Evolutionary conservation across 148 eudicot genomes (phyloP).

Genomic region (Amaranthus cruentus): DNA sequence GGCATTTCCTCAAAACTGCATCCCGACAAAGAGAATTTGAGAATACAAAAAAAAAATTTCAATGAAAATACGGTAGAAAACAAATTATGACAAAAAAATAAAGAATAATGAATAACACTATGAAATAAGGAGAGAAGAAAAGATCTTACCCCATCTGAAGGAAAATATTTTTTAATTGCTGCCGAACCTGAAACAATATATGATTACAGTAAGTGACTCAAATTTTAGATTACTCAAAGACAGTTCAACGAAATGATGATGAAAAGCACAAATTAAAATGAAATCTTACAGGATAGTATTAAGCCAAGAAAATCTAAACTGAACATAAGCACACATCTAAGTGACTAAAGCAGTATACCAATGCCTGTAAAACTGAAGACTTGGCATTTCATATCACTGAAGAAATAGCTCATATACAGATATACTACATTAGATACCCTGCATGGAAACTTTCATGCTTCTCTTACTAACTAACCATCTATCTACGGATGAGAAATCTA

Average conservation of each 20-base stretch:
- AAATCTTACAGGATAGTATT: no score
- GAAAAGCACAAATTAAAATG: background rate
- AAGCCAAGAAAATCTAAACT: background rate
- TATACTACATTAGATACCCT: background rate
- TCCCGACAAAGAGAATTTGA: constrained; percentile 15
- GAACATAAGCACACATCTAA: no score
- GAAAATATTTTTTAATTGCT: constrained; percentile 82
- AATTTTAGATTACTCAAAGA: background rate
- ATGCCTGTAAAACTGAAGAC: no score
- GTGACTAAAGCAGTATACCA: no score
- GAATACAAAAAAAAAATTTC: background rate
- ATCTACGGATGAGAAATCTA: no score
- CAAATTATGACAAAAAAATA: background rate
- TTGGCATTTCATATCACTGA: background rate
- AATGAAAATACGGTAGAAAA: background rate
- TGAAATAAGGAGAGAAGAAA: constrained; percentile 2
- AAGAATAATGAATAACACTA: background rate
- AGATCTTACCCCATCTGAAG: constrained; percentile 73
- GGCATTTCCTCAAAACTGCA: constrained; percentile 99
- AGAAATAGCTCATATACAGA: background rate
- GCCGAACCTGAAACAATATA: constrained; percentile 49
- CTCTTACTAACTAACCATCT: background rate
- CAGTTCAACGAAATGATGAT: background rate
- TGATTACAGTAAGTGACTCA: background rate
- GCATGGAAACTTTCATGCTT: background rate